Percentiles rank a stretch among this genome's conserved stretches.
Conservation (phyloP, 768 basidiomycete species). For the Lactifluus echinatus region DNA sequence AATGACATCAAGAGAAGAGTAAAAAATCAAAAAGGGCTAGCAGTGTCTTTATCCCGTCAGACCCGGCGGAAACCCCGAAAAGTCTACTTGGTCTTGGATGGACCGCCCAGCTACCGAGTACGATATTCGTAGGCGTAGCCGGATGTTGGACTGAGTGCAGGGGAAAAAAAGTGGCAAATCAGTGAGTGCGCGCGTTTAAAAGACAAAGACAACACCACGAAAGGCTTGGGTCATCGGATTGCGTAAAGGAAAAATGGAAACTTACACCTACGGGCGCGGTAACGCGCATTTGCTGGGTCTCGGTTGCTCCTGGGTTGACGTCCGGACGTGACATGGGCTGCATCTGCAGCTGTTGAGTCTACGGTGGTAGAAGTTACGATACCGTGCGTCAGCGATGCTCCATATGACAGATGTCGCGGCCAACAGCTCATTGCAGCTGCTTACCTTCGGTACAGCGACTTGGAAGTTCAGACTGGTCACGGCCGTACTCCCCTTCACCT, state of each 20-base stretch:
- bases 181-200: neutral
- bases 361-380: neutral
- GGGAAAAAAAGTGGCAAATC: neutral
- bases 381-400: too few species aligned
- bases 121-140: slow-evolving; percentile 78
- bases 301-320: slow-evolving; percentile 65
- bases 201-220: neutral
- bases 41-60: slow-evolving; percentile 42
- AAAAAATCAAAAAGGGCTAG: neutral
- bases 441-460: slow-evolving; percentile 92
- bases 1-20: neutral
- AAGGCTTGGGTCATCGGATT: too few species aligned
- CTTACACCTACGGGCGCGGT: slow-evolving; percentile 81
- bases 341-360: slow-evolving; percentile 98
- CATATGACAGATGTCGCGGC: too few species aligned
- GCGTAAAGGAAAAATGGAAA: slow-evolving; percentile 20
- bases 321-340: slow-evolving; percentile 88
- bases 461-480: slow-evolving; percentile 80
- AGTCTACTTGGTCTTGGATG: slow-evolving; percentile 91
- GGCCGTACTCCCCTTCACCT: slow-evolving; percentile 45
- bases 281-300: slow-evolving; percentile 94
- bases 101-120: slow-evolving; percentile 60
- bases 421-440: too few species aligned
- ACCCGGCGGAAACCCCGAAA: slow-evolving; percentile 77
- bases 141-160: slow-evolving; percentile 56